Evolutionary conservation across 129 eudicot genomes (phyloP), one percentile per base, ranked within the genome.

Genomic region (Escallonia rubra): DNA sequence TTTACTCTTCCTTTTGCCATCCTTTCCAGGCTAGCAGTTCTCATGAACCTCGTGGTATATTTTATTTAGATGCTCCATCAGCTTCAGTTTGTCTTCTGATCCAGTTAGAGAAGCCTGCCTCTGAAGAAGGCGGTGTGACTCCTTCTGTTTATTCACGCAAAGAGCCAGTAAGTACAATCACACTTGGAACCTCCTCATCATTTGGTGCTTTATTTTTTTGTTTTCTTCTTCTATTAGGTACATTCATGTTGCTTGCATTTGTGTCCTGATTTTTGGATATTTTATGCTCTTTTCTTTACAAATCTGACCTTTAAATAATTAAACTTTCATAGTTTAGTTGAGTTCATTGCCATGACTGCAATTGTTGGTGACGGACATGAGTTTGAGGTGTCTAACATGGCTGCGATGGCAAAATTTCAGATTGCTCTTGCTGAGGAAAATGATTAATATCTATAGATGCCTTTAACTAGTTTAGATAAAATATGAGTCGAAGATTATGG

Each of bases 71-170:
- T 62, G 86, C 95, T 63, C 97, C 99, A 44, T 94, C 99, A 84
- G 90, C 99, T 70, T 90, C 99, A 61, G 72, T 94, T 57, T 89
- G 97, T 64, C 79, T 94, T 76, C 89, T 94, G 68, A 80, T 94
- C 65, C 99, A 94, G 86, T 81, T 94, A 66, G 99, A 94, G 76
- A 94, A 94, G 79, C 88, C 95, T 80, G 99, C 96, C 53, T 85
- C 97, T 61, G 99, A 94, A 85, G 99, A 94, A 85, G 97, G 97
- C 6, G 99, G 99, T 49, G 89, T 90, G 48, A 80, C 97, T 63
- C 82, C 99, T 57, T 89, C 97, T 58, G 96, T 94, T 72, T 94
- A 94, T 73, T 89, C 97, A 45, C 96, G 97, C 42, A 94, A 94
- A 80, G 99, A 94, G 79, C 99, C 99, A 11, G 99, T 94, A 78